These are phyloP conservation scores for Mycena chlorophos DNA, from an alignment of 768 basidiomycete species.

Conservation along the genomic window DNA sequence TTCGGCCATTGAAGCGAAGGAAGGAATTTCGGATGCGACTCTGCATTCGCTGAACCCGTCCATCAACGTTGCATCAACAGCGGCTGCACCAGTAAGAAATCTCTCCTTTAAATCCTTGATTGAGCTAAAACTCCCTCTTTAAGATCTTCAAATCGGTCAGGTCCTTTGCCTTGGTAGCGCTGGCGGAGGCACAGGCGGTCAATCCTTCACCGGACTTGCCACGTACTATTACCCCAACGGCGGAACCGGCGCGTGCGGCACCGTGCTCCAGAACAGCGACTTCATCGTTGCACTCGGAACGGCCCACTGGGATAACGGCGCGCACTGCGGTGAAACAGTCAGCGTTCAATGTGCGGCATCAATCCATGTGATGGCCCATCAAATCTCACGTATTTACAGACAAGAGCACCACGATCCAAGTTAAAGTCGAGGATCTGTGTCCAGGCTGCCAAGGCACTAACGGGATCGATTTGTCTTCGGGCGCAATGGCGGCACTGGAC, in stretches of 20 bases:
- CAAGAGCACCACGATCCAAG: slow-evolving; percentile 5
- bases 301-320: slow-evolving; percentile 10
- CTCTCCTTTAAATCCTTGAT: not conserved
- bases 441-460: slow-evolving; percentile 16
- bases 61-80: slow-evolving; percentile 4
- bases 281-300: slow-evolving; percentile 13
- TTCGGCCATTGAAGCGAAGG: not conserved
- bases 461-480: slow-evolving; percentile 12
- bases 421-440: slow-evolving; percentile 9
- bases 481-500: slow-evolving; percentile 15
- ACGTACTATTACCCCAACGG: slow-evolving; percentile 16
- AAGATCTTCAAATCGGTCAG: slow-evolving; percentile 7
- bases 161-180: slow-evolving; percentile 6
- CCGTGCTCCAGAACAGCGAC: slow-evolving; percentile 9
- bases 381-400: not conserved
- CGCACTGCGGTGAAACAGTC: slow-evolving; percentile 13
- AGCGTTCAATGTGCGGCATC: slow-evolving; percentile 11
- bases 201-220: slow-evolving; percentile 5
- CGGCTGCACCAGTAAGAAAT: slow-evolving; percentile 4
- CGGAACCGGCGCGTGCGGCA: slow-evolving; percentile 10
- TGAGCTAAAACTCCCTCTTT: not conserved
- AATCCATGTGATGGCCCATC: not conserved
- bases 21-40: not conserved
- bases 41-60: not conserved
- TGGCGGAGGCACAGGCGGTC: slow-evolving; percentile 2